Evolutionary conservation across 169 alveolate genomes (phyloP), one percentile per base, ranked within the genome.

Genomic region (Plasmodium vinckei): DNA sequence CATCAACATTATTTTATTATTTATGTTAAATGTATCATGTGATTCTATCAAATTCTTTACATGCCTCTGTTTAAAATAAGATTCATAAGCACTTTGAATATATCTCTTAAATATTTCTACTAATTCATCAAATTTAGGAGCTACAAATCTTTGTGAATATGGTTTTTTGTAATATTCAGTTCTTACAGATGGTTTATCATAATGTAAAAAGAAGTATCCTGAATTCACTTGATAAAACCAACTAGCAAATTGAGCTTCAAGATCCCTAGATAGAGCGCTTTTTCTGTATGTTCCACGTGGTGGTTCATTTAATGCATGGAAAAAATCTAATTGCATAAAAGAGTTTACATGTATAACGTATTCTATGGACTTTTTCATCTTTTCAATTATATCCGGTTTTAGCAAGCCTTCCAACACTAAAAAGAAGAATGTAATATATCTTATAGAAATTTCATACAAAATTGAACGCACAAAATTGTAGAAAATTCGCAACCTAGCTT

Each of bases 301-400:
- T 44, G 88, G 88, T 60, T 73, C 88, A 73, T 73, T 73, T 5
- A 73, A 44, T 17, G 27, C 23, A 13, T 73, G 73, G 47, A 73
- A 73, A 73, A 73, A 73, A 73, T 73, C 88, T 64, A 73, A 25
- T 19, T 73, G 88, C 7, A 63, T 23, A 73, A 73, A 73, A 13
- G 88, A 73, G 23, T 73, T 73, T 49, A 73, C 88, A 21, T 73
- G 88, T 5, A 73, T 67, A 15, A 73, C 7, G 63, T 61, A 73
- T 7, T 21, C 15, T 1, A 73, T 9, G 27, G 42, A 1, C n/a
- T 73, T 73, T 61, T 73, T 73, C 75, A 73, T 73, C 54, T 73
- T 73, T 17, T 73, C 88, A 46, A 73, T 61, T 1, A 75, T 21
- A 4, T 51, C 68, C n/a, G 13, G 6, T 15, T 15, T 63, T 49